Base-by-base conservation (phyloP, 1,139 yeast genomes). In the Candida mesenterica region DNA sequence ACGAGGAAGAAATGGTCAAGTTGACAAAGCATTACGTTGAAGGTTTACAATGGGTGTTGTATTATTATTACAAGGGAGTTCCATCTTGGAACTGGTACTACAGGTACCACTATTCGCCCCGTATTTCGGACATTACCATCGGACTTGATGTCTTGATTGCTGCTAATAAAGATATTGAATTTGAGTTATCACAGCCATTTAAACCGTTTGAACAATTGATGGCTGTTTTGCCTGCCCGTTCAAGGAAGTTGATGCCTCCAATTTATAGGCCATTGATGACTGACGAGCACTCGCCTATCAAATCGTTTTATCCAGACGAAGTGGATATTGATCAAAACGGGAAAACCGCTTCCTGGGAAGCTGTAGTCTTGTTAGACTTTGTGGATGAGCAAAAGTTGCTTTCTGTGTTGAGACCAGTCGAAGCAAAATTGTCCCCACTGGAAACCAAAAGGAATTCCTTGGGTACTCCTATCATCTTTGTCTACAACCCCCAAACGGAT, bases 161-260 rank as follows among this genome's bases (percentile, higher is more conserved):
- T n/a, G 46, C 53, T 5, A 51, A 52, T n/a, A 59, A 59, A 24
- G 56, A 55, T n/a, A 72, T 87, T 40, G 59, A 68, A 22, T 90
- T 90, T 52, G 79, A 82, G 14, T 61, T 72, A 48, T 90, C 95
- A 4, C 56, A 61, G 9, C 98, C 98, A 0, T 89, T 92, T 65
- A 78, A 72, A 41, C 98, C 99, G 7, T 92, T 88, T 61, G 95
- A 92, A 57, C 99, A 94, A 65, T 75, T 94, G 51, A 92, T 94
- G 99, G 95, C 97, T 10, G 98, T 94, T 18, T 70, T 94, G 46
- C 99, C 99, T 1, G 96, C 92, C 16, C 79, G 97, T 66, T 89
- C 97, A 5, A 79, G 77, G 41, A 72, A 74, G 36, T 74, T 92
- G 46, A 80, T 94, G 59, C 98, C 99, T 2, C 59, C 72, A 5